Evolutionary conservation across 495 filamentous ascomycete species (phyloP).

Genomic region (Podospora anserina): DNA sequence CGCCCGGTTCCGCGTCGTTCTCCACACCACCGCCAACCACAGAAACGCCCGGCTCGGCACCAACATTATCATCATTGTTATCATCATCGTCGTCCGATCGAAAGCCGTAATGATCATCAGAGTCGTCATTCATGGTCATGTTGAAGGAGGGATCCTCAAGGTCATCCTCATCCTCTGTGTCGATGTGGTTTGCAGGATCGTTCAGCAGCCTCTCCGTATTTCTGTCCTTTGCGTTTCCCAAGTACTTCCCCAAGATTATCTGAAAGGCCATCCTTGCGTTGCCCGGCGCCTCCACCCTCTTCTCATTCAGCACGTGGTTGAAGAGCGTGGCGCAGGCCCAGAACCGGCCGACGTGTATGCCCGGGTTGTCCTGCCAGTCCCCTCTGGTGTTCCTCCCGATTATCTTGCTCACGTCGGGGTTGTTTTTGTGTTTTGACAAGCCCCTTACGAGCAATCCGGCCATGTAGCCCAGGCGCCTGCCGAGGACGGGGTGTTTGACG

Average conservation of each 20-base stretch:
- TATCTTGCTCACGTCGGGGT: not conserved
- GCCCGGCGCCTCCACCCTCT: not conserved
- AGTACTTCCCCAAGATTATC: not conserved
- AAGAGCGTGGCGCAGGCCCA: not conserved
- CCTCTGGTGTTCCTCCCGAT: not conserved
- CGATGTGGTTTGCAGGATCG: too few species aligned
- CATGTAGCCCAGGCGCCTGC: not conserved
- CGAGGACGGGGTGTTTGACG: not conserved
- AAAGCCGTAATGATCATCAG: too few species aligned
- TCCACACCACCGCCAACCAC: too few species aligned
- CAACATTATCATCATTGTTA: too few species aligned
- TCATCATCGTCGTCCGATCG: too few species aligned
- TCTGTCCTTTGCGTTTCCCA: not conserved
- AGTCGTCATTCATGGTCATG: too few species aligned
- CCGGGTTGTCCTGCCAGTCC: not conserved
- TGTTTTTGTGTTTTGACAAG: not conserved
- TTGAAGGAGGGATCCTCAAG: too few species aligned
- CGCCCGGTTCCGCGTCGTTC: too few species aligned
- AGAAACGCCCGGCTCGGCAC: too few species aligned
- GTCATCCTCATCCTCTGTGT: too few species aligned
- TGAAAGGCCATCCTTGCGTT: not conserved
- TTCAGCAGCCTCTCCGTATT: too few species aligned
- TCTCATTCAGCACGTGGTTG: not conserved
- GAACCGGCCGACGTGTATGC: not conserved
- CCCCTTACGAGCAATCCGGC: not conserved